Conservation (phyloP, 306 rosid species). For the Castanospermum australe region DNA sequence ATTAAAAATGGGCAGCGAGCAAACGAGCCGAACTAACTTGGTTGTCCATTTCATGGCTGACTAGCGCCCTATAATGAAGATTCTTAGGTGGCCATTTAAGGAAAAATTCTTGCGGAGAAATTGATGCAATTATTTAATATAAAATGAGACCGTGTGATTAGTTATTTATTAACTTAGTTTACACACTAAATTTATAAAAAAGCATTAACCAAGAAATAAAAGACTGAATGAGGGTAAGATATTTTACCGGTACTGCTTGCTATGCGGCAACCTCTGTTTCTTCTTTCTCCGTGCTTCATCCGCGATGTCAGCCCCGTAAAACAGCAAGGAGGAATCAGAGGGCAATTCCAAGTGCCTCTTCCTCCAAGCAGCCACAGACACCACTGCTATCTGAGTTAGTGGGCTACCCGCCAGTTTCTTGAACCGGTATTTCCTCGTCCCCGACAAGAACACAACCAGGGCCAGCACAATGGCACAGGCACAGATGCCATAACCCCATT, state of each 20-base stretch:
- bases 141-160: too few relatives aligned
- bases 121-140: too few relatives aligned
- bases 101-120: too few relatives aligned
- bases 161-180: too few relatives aligned
- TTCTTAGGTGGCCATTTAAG: too few relatives aligned
- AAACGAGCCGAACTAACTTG: background rate
- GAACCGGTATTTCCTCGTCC: constrained; percentile 69
- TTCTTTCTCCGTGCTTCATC: constrained; percentile 35
- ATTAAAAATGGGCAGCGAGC: background rate
- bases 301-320: constrained; percentile 35
- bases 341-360: constrained; percentile 58
- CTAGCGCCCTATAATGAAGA: background rate
- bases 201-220: background rate
- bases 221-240: background rate
- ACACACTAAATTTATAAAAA: too few relatives aligned
- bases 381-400: constrained; percentile 67
- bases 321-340: constrained; percentile 50
- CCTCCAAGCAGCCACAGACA: constrained; percentile 65
- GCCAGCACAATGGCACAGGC: constrained; percentile 53
- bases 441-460: constrained; percentile 53
- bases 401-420: constrained; percentile 84
- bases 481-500: constrained; percentile 89
- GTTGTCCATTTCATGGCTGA: constrained; percentile 3
- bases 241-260: constrained; percentile 63
- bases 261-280: constrained; percentile 67